phyloP scores from a whole-genome alignment of 805 yeast species.

The Candida arabinofermentans region DNA sequence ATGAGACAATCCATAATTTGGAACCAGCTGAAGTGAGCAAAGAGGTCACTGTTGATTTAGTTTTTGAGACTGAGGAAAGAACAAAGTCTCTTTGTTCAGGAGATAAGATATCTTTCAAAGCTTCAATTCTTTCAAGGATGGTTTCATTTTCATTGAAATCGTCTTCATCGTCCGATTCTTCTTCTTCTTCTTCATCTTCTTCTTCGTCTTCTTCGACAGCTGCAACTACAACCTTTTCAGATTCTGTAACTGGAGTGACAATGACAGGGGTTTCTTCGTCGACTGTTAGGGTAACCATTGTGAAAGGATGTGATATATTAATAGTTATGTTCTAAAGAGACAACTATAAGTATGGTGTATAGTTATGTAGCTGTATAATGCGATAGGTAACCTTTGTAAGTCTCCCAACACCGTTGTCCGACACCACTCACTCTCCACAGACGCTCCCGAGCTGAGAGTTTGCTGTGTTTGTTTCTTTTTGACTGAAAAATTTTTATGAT shows the following conservation, averaged over 20 bases:
- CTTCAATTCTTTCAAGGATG: conserved; percentile 78
- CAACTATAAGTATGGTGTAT: background rate
- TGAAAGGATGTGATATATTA: background rate
- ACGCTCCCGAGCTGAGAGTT: too few relatives aligned
- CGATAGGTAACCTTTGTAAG: too few relatives aligned
- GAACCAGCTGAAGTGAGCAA: conserved; percentile 64
- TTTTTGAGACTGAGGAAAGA: conserved; percentile 20
- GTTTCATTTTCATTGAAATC: conserved; percentile 86
- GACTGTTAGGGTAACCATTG: conserved; percentile 60
- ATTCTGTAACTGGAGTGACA: conserved; percentile 41
- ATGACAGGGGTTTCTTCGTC: background rate
- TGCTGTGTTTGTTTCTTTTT: too few relatives aligned
- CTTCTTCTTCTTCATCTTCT: conserved; percentile 33
- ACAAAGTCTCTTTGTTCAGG: conserved; percentile 72
- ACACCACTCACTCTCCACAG: too few relatives aligned
- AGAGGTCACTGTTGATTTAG: conserved; percentile 39
- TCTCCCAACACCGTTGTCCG: too few relatives aligned
- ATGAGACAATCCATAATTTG: conserved; percentile 79
- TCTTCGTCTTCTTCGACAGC: conserved; percentile 3
- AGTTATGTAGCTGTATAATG: too few relatives aligned
- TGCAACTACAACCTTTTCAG: conserved; percentile 31
- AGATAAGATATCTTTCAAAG: conserved; percentile 87
- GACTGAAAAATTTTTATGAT: too few relatives aligned
- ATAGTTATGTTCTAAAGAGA: background rate
- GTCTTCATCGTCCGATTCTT: conserved; percentile 48